These are phyloP conservation scores for Helicostylum pulchrum DNA, from an alignment of 192 early-diverging fungal species.

Conservation along the genomic window DNA sequence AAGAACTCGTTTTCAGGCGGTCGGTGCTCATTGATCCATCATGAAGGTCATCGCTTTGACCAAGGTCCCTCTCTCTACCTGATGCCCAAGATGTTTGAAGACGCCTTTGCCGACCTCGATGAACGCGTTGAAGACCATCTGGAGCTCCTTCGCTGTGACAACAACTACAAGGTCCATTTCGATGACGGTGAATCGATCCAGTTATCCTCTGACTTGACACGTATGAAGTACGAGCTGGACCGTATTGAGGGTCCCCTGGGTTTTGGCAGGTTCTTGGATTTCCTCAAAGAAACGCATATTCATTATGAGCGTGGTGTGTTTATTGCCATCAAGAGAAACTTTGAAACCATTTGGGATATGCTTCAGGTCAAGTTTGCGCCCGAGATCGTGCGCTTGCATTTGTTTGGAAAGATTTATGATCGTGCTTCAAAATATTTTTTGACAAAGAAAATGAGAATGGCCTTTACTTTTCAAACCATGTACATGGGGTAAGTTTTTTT, in stretches of 20 bases:
- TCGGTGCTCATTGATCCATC: conserved; percentile 48
- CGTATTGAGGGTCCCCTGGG: conserved; percentile 40
- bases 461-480: conserved; percentile 62
- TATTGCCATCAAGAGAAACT: conserved; percentile 47
- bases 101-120: conserved; percentile 47
- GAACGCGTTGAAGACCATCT: conserved; percentile 43
- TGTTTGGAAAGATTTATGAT: conserved; percentile 40
- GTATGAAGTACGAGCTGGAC: conserved; percentile 51
- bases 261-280: conserved; percentile 39
- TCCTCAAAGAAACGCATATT: conserved; percentile 43
- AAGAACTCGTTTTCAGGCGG: conserved; percentile 54
- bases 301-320: conserved; percentile 46
- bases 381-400: conserved; percentile 40
- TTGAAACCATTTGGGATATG: conserved; percentile 43
- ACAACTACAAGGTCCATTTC: conserved; percentile 57
- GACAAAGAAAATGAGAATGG: conserved; percentile 51
- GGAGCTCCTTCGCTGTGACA: conserved; percentile 43
- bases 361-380: conserved; percentile 38
- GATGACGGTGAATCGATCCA: conserved; percentile 45
- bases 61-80: conserved; percentile 58
- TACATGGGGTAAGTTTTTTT: conserved; percentile 52
- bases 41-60: conserved; percentile 54
- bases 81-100: conserved; percentile 52
- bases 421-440: conserved; percentile 43
- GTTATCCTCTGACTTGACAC: conserved; percentile 45